Evolutionary conservation across 139 green algal species (phyloP).

Genomic region (Chlamydomonas incerta): DNA sequence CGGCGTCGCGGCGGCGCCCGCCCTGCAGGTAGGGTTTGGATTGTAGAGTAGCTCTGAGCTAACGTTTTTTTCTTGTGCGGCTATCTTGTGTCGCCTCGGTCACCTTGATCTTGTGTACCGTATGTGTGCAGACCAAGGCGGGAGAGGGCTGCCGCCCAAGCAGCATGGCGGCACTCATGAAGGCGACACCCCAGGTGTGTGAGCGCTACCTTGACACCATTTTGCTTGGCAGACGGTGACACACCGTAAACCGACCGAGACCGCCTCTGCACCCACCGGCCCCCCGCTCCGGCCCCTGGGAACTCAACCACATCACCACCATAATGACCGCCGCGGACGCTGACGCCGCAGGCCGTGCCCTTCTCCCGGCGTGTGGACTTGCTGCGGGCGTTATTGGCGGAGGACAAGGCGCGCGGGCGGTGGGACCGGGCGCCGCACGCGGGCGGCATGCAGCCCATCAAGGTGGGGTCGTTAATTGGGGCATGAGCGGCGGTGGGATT

Average conservation of each 20-base stretch:
- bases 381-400: conserved; percentile 65
- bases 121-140: conserved; percentile 11
- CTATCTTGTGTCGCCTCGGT: no score
- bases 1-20: not conserved
- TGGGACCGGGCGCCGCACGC: conserved; percentile 57
- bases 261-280: no score
- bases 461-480: not conserved
- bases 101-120: no score
- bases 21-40: conserved; percentile 21
- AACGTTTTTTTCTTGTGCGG: no score
- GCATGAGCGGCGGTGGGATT: no score
- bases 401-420: conserved; percentile 62
- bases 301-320: no score
- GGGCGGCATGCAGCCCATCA: conserved; percentile 58
- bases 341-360: conserved; percentile 72
- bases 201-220: no score
- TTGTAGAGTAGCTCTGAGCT: no score
- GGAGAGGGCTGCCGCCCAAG: conserved; percentile 54
- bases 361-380: conserved; percentile 64
- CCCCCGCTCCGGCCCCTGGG: no score
- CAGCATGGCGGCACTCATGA: conserved; percentile 67
- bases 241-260: no score
- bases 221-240: no score
- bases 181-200: conserved; percentile 53
- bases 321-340: no score